Evolutionary conservation across 176 grass and related monocot genomes (phyloP), one percentile per base, ranked within the genome.

Genomic region (Echinochloa phyllopogon): DNA sequence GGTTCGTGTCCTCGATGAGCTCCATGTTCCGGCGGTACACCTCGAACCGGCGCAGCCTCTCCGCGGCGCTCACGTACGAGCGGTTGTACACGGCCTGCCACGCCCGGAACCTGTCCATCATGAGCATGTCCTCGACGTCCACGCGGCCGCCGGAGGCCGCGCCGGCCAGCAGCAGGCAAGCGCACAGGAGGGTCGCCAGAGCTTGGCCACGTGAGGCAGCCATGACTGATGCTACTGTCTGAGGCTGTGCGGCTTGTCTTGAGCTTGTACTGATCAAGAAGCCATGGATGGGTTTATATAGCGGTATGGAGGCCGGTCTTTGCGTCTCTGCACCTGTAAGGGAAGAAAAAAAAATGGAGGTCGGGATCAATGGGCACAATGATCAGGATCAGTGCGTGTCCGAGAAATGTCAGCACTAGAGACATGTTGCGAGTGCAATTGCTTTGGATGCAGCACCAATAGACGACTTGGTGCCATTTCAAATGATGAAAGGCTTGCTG

Each of bases 31-130:
- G 49, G 38, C 63, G 70, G 65, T 84, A 84, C 37, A 84, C 53
- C n/a, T 84, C 47, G 80, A 89, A 89, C 39, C 86, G 76, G 41
- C 82, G 82, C 50, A 14, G 36, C 24, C 56, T 72, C 76, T 89
- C 82, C 2, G 7, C 40, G 1, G 43, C 69, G 21, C 64, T 79
- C 39, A 0, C 6, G 76, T 89, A 89, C 12, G 55, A 48, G 3
- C 76, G 75, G 15, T 78, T 84, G 25, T 85, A 21, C 68, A 23
- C 5, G 8, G 68, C 82, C 41, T 75, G 64, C 87, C 87, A 89
- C 3, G 8, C 24, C 24, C 10, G 4, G 40, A 74, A 63, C 38
- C 62, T 20, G 20, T 87, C 71, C 58, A 27, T 36, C 86, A 70
- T 77, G 10, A 65, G 8, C 53, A 21, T 66, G 48, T 23, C 69